Base-by-base conservation (phyloP, 2,329 filamentous ascomycete species). In the Scedosporium dehoogii region DNA sequence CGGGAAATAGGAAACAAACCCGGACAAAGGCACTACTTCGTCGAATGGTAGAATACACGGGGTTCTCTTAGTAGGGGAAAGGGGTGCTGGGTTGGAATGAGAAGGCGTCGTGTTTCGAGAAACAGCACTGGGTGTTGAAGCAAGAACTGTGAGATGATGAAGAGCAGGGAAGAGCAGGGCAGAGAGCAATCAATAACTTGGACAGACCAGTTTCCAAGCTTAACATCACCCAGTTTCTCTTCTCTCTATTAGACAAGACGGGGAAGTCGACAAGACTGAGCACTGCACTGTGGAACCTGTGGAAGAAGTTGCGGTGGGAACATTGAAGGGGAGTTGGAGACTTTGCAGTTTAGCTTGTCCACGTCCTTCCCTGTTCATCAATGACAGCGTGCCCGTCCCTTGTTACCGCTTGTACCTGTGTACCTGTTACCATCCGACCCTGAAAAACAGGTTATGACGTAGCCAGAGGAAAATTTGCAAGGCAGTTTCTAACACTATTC, bases 401-500 rank as follows among this genome's bases (percentile, higher is more conserved):
- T 55, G 42, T 46, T 55, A 55, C 51, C 51, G 23, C 51, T 23
- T 55, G 51, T 62, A 62, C 60, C 60, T 62, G 60, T 29, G 51
- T 62, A 62, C 60, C 60, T 62, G 60, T 62, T 62, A 59, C 57
- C 29, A 44, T 38, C 53, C 59, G 46, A 62, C 60, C 60, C 60
- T 62, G 60, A 44, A 62, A 38, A 62, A 58, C 60, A 57, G 60
- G 23, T 51, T 57, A 62, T 62, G 60, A 62, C 60, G 60, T 62
- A 62, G 60, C 41, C 60, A 33, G 53, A 46, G 53, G 55, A 62
- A 62, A 62, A 62, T 62, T 62, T 62, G 60, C 60, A 62, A 62
- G 60, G 60, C 60, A 62, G 12, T 29, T 44, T 27, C 59, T 38
- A 46, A 46, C 44, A 25, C 29, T n/a, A 21, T 60, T 60, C 59